These are phyloP conservation scores for Colletotrichum sp. DNA, from an alignment of 2,329 filamentous ascomycete species.

Conservation along the genomic window DNA sequence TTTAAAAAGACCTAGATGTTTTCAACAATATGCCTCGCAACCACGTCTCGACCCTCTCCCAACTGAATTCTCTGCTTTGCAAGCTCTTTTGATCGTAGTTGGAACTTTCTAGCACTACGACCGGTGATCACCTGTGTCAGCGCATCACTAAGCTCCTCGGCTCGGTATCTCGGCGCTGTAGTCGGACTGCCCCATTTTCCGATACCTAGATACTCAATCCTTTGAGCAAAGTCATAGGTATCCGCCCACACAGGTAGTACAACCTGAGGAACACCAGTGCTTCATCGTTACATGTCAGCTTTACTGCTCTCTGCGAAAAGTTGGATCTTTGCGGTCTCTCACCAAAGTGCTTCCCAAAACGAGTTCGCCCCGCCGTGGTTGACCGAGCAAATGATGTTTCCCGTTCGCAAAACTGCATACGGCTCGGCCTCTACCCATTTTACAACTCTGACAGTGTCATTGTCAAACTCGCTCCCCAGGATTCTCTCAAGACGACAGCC, in stretches of 20 bases:
- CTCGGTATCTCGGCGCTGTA: neutral
- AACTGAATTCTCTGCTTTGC: slow-evolving; percentile 17
- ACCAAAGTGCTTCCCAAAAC: slow-evolving; percentile 40
- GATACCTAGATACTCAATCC: slow-evolving; percentile 48
- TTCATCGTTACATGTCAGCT: slow-evolving; percentile 15
- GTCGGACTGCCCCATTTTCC: slow-evolving; percentile 26
- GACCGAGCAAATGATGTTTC: slow-evolving; percentile 42
- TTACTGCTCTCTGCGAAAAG: neutral
- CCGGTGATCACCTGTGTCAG: neutral
- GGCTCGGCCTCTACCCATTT: slow-evolving; percentile 46
- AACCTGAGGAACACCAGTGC: slow-evolving; percentile 49
- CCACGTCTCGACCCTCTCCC: neutral
- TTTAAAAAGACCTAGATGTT: neutral
- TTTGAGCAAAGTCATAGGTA: slow-evolving; percentile 50
- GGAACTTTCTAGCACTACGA: neutral
- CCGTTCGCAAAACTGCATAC: slow-evolving; percentile 36
- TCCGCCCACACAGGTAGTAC: slow-evolving; percentile 50
- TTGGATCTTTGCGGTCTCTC: neutral
- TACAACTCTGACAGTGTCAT: slow-evolving; percentile 36
- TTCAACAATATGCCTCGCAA: neutral
- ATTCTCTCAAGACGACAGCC: neutral
- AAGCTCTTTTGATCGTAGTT: neutral
- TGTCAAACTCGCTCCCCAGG: slow-evolving; percentile 10
- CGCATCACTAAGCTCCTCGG: neutral
- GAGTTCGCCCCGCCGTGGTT: slow-evolving; percentile 55